Percentiles rank a stretch among this genome's conserved stretches.
These are phyloP conservation scores for Linnemannia schmuckeri DNA, from an alignment of 192 early-diverging fungal genomes.

Conservation along the genomic window DNA sequence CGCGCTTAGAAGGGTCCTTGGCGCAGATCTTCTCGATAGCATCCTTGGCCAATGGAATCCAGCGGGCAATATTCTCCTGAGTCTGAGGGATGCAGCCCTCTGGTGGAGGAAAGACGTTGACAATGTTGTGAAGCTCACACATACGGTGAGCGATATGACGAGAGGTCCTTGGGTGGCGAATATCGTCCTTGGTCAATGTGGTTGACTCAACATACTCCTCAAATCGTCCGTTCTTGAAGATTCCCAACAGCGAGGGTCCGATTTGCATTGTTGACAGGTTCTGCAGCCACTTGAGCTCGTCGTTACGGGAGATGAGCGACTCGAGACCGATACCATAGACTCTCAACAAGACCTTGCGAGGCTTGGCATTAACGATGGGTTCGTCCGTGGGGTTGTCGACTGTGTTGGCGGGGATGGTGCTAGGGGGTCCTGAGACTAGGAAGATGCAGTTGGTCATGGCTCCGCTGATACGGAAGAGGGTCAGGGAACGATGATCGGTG, in stretches of 20 bases:
- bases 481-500: conserved; percentile 13
- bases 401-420: not conserved
- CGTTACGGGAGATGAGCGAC: conserved; percentile 80
- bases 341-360: conserved; percentile 70
- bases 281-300: conserved; percentile 84
- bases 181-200: conserved; percentile 77
- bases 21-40: conserved; percentile 47
- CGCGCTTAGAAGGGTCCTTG: conserved; percentile 31
- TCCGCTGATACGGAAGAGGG: conserved; percentile 30
- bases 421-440: conserved; percentile 15
- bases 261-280: conserved; percentile 77
- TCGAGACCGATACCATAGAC: conserved; percentile 89
- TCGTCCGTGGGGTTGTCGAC: not conserved
- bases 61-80: conserved; percentile 77
- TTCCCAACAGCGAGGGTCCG: conserved; percentile 80
- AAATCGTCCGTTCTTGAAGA: conserved; percentile 88
- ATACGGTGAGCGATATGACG: conserved; percentile 80
- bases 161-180: conserved; percentile 73
- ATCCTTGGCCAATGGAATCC: conserved; percentile 63
- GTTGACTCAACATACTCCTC: conserved; percentile 86
- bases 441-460: conserved; percentile 50
- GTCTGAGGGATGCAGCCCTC: conserved; percentile 66
- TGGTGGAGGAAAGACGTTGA: conserved; percentile 71
- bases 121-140: conserved; percentile 79
- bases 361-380: not conserved